Conservation (phyloP, 2,329 filamentous ascomycete genomes). For the Aureobasidium sp. region DNA sequence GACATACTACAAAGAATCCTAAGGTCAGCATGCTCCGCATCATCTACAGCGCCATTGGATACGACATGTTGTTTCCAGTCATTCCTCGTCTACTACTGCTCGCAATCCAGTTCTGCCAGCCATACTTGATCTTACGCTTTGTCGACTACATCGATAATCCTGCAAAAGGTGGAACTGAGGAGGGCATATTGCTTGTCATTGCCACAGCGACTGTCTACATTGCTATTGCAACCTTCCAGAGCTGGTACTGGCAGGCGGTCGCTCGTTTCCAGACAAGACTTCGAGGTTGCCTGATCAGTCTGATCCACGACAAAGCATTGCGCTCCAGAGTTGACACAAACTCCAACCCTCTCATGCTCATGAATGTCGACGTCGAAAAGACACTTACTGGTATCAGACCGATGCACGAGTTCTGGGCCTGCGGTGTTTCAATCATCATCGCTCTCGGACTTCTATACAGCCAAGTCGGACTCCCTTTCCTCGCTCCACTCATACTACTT, state of each 20-base stretch:
- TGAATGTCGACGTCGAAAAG: slow-evolving; percentile 26
- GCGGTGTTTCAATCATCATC: slow-evolving; percentile 16
- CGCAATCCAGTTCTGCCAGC: slow-evolving; percentile 19
- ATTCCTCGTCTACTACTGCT: slow-evolving; percentile 19
- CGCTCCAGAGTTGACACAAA: slow-evolving; percentile 14
- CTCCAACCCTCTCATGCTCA: slow-evolving; percentile 20
- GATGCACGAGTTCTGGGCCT: slow-evolving; percentile 23
- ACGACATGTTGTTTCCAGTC: slow-evolving; percentile 19
- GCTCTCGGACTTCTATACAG: slow-evolving; percentile 21
- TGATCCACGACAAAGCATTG: slow-evolving; percentile 21
- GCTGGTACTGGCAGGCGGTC: slow-evolving; percentile 21
- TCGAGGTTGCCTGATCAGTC: slow-evolving; percentile 19
- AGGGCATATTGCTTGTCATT: slow-evolving; percentile 21
- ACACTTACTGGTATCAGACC: slow-evolving; percentile 16
- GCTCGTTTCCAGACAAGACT: slow-evolving; percentile 20
- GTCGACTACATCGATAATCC: slow-evolving; percentile 18
- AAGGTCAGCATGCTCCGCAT: slow-evolving; percentile 14
- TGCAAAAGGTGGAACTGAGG: slow-evolving; percentile 14
- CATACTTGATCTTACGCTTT: slow-evolving; percentile 21
- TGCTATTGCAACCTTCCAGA: slow-evolving; percentile 18
- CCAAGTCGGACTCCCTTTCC: slow-evolving; percentile 20
- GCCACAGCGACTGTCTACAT: slow-evolving; percentile 22
- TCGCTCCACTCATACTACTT: slow-evolving; percentile 20
- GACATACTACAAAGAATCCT: slow-evolving; percentile 12
- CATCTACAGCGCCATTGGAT: slow-evolving; percentile 17